Evolutionary conservation across 2,329 filamentous ascomycete genomes (phyloP), one percentile per base, ranked within the genome.

Genomic region (Aspergillus phoenicis): DNA sequence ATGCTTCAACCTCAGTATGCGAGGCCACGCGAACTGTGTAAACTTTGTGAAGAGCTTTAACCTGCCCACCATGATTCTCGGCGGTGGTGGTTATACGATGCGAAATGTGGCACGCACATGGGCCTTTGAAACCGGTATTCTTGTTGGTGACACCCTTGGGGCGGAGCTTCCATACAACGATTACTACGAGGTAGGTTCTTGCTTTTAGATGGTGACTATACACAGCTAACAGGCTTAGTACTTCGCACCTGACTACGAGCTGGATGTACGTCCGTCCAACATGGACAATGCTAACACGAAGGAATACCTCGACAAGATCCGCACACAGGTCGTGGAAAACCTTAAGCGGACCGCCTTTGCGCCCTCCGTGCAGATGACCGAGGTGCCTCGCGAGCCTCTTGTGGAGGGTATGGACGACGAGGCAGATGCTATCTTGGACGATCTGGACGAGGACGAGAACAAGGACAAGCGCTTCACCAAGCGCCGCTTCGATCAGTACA

Each of bases 131-230:
- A 90, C 78, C 67, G 94, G 94, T 66, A 85, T 93, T 61, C 84
- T 98, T 8, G 91, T 97, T 20, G 91, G 91, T 28, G 87, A 93
- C 62, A 85, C 91, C 30, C 91, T 98, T 84, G 84, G 87, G 10
- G 84, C 89, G 5, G 88, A 91, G n/a, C 83, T 98, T 43, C 94
- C 94, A 0, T 98, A 93, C 77, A 98, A 97, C 65, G 94, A 98
- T 80, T 98, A 98, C 77, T 98, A 98, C 72, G 87, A 89, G 74
- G 83, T 84, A 73, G 69, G 77, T 47, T 33, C 4, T 11, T 36
- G 15, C n/a, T 41, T 48, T 8, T 5, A 41, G 11, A 7, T 17
- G 20, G 48, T 54, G 20, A 8, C 51, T 48, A 47, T 7, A n/a
- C 39, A n/a, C 10, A n/a, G 28, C 70, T 75, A 67, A 78, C 48